Conservation (phyloP, 805 yeast genomes). For the Yamadazyma kitorensis region DNA sequence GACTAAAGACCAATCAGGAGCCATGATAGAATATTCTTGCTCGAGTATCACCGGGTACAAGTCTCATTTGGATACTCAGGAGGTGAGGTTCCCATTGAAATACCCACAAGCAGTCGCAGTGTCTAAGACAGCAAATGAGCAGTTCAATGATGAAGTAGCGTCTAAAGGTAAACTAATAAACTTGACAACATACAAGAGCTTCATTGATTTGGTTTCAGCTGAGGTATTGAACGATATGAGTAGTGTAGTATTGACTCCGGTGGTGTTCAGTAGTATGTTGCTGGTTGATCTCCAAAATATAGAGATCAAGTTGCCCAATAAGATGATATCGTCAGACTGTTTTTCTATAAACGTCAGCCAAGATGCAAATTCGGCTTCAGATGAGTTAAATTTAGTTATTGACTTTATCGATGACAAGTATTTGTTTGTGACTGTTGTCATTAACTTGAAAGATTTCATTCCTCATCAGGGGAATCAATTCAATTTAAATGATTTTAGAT, state of each 20-base stretch:
- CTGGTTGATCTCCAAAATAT: conserved; percentile 35
- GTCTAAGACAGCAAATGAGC: conserved; percentile 18
- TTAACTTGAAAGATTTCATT: conserved; percentile 46
- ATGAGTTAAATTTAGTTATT: conserved; percentile 32
- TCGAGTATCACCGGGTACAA: conserved; percentile 10
- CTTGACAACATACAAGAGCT: conserved; percentile 16
- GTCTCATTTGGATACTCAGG: conserved; percentile 5
- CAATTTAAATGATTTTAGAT: conserved; percentile 30
- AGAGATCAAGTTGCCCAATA: conserved; percentile 23
- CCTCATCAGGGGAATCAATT: conserved; percentile 17
- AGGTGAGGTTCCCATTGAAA: conserved; percentile 13
- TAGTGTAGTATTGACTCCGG: conserved; percentile 38
- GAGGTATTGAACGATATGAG: conserved; percentile 29
- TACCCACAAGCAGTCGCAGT: conserved; percentile 1
- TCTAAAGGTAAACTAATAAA: conserved; percentile 22
- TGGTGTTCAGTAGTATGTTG: conserved; percentile 30
- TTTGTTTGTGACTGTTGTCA: conserved; percentile 47
- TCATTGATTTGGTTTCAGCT: conserved; percentile 27
- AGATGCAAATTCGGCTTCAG: too few relatives aligned
- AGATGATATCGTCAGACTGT: conserved; percentile 16
- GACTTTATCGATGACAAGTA: conserved; percentile 55
- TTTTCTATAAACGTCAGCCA: conserved; percentile 12
- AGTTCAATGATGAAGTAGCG: conserved; percentile 19
- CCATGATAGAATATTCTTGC: conserved; percentile 6
- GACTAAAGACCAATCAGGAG: too few relatives aligned